Conservation (phyloP, 1,284 basidiomycete genomes). For the Rhodotorula sp. region DNA sequence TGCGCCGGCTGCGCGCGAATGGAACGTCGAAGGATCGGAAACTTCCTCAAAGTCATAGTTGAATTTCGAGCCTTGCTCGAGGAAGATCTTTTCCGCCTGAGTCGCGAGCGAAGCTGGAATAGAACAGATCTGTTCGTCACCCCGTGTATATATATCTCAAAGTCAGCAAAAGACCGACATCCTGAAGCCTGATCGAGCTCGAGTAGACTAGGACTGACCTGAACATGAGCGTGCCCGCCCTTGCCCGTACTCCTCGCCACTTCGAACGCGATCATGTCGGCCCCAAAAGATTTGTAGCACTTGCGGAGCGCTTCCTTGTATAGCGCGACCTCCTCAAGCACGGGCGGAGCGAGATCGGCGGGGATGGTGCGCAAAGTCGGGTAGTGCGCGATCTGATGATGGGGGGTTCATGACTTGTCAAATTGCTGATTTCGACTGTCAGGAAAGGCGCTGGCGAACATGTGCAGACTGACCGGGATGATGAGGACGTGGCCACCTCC, state of each 20-base stretch:
- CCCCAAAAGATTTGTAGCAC: conserved; percentile 68
- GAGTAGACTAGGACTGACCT: conserved; percentile 26
- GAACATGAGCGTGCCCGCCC: conserved; percentile 88
- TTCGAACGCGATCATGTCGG: conserved; percentile 76
- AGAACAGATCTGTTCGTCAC: conserved; percentile 65
- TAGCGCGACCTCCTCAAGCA: conserved; percentile 74
- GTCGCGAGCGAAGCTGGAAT: conserved; percentile 64
- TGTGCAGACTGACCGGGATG: conserved; percentile 34
- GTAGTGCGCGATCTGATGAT: conserved; percentile 54
- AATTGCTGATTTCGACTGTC: neutral
- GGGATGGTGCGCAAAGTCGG: conserved; percentile 67
- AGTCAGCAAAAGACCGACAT: too few relatives aligned
- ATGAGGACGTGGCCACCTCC: conserved; percentile 86
- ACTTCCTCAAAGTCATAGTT: conserved; percentile 54
- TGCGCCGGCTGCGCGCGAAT: neutral
- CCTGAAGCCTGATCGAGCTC: neutral
- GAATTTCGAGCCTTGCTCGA: conserved; percentile 61
- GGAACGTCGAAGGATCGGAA: conserved; percentile 11
- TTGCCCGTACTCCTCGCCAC: conserved; percentile 68
- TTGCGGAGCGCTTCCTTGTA: conserved; percentile 72
- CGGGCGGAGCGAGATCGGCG: conserved; percentile 67
- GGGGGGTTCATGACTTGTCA: neutral
- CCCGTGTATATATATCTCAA: neutral
- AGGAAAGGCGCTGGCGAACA: neutral
- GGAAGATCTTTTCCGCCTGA: conserved; percentile 68